Evolutionary conservation across 2,329 filamentous ascomycete species (phyloP).

Genomic region (Diaporthe amygdali): DNA sequence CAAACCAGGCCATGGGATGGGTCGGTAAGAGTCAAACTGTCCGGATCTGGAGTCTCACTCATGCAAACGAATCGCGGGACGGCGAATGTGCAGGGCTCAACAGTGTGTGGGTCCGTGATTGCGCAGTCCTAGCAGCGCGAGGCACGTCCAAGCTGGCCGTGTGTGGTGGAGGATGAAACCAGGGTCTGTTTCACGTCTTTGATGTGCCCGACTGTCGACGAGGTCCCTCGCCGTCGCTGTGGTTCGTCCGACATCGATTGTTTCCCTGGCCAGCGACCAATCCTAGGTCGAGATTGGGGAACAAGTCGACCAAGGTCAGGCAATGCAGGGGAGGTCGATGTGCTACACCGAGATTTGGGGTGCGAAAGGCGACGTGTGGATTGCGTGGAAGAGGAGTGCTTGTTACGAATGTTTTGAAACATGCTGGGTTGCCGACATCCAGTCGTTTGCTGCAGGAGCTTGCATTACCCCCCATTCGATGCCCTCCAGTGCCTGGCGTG

Average conservation of each 20-base stretch:
- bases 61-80: background rate
- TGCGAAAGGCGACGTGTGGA: background rate
- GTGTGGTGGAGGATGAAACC: background rate
- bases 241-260: background rate
- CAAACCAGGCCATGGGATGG: background rate
- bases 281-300: background rate
- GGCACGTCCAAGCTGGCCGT: background rate
- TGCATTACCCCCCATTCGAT: background rate
- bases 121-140: background rate
- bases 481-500: background rate
- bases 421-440: background rate
- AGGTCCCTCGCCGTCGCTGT: background rate
- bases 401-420: conserved; percentile 5
- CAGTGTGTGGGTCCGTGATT: conserved; percentile 14
- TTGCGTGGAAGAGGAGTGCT: conserved; percentile 9
- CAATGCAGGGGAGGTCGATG: background rate
- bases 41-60: background rate
- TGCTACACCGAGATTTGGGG: background rate
- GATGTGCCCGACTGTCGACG: background rate
- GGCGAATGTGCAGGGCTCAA: background rate
- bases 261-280: background rate
- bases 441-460: conserved; percentile 2
- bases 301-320: background rate
- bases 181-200: conserved; percentile 22
- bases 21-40: background rate